Base-by-base conservation (phyloP, 1,284 basidiomycete species). In the Ustilago xerochloae region DNA sequence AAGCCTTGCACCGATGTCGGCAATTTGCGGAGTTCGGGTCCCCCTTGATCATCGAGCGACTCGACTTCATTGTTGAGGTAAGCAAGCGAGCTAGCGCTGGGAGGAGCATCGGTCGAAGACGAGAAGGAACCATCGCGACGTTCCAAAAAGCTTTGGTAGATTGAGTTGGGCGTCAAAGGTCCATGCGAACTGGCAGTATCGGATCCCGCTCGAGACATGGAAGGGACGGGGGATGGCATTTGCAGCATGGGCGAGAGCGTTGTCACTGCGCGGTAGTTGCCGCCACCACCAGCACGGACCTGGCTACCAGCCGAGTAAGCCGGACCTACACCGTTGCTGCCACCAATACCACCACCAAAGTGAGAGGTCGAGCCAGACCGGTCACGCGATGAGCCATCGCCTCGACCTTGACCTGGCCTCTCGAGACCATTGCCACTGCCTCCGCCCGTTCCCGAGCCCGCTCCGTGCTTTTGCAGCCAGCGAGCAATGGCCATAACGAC, bases 401-500 rank as follows among this genome's bases (percentile, higher is more conserved):
- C 41, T 36, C 64, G 70, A 15, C 64, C 61, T 16, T 74, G 66
- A 1, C 57, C 65, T 8, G 39, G 54, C 58, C 29, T 59, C 20
- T 73, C 71, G 28, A 60, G 47, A 4, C 62, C 62, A 8, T 28
- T 20, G 10, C 63, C 60, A 29, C 63, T 63, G 38, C 63, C 66
- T n/a, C 71, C 52, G 24, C 63, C 57, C 12, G 54, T 10, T 22
- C 30, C 35, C 6, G 61, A 49, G 22, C 55, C 60, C 6, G 58
- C 62, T 4, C 72, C 67, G 57, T 75, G 72, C 60, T 70, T 75
- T 54, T 75, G 72, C 55, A 76, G 53, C 72, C 72, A 75, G 9
- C 72, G 66, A 10, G 72, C 72, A 36, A 75, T 69, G 26, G 67
- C 68, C 78, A 81, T 79, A 41, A 80, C 76, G 36, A 69, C 72